These are phyloP conservation scores for Pisolithus tinctorius DNA, from an alignment of 768 basidiomycete genomes.

Conservation along the genomic window DNA sequence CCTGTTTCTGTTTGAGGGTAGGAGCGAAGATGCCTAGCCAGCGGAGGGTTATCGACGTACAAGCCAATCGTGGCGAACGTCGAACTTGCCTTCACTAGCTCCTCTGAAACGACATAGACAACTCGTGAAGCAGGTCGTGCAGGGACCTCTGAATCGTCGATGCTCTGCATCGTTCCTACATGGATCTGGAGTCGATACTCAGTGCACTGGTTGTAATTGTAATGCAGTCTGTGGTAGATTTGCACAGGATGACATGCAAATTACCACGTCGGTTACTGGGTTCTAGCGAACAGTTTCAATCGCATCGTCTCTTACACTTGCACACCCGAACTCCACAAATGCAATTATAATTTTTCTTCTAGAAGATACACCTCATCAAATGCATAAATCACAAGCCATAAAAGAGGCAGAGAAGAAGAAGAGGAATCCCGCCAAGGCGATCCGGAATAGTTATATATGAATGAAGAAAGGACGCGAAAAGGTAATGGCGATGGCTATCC, in stretches of 20 bases:
- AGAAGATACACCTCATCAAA: neutral
- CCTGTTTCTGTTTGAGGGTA: constrained; percentile 65
- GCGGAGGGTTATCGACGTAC: constrained; percentile 2
- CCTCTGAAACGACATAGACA: constrained; percentile 51
- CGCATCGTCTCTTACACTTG: neutral
- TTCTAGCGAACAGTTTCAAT: too few relatives aligned
- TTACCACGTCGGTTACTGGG: too few relatives aligned
- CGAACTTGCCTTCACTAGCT: constrained; percentile 42
- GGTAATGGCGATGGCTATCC: neutral
- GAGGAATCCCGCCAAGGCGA: too few relatives aligned
- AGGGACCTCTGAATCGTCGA: neutral
- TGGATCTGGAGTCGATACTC: neutral
- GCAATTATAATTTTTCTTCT: neutral
- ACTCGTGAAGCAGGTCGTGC: constrained; percentile 12
- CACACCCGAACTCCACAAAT: neutral
- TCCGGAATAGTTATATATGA: neutral
- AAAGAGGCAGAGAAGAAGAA: neutral
- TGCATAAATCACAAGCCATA: neutral
- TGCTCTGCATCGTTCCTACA: neutral
- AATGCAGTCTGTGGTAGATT: too few relatives aligned
- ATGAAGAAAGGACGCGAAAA: neutral
- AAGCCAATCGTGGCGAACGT: neutral
- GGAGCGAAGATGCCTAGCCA: constrained; percentile 40
- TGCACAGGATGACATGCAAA: too few relatives aligned
- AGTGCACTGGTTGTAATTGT: too few relatives aligned